Base-by-base conservation (phyloP, 2,329 filamentous ascomycete genomes). In the Ceratocystis diversiconidia region DNA sequence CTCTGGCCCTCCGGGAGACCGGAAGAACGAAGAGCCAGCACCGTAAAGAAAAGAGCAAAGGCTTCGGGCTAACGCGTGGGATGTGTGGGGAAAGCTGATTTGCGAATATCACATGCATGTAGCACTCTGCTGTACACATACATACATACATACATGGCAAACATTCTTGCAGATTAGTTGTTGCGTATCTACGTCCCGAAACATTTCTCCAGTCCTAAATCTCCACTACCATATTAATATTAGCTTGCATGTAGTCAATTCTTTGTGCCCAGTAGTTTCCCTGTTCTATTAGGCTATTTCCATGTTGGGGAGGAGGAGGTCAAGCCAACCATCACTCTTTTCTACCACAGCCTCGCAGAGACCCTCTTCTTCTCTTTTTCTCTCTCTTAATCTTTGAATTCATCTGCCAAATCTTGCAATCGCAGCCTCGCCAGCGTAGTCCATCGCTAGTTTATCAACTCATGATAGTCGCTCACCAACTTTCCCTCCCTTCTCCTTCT, bases 1-100 rank as follows among this genome's bases (percentile, higher is more conserved):
- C 17, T 41, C 36, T 55, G 19, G 59, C 46, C 52, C 10, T 15
- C 36, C 64, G 28, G 64, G 59, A 36, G 64, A 55, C 64, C 64
- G 55, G 55, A 59, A 59, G 55, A 59, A 59, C 32, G 28, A 59
- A 59, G 55, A 59, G 55, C 28, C 55, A 15, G 12, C 28, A 22
- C 30, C 15, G 55, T 17, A 41, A 41, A 41, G 36, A 41, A 41
- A 12, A 41, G 3, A 41, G 36, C 25, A 25, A 10, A 32, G 17
- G n/a, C 7, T 30, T 59, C 55, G 28, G 55, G 0, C 15, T 25
- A 59, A 10, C 55, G 28, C 25, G n/a, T 32, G 7, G 55, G 28
- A 8, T 36, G 10, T 15, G 50, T 25, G 50, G 30, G 25, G 22
- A n/a, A 25, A 50, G 10, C n/a, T 19, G 28, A 36, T 12, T 3